Evolutionary conservation across 352 stramenopile genomes (phyloP), one percentile per base, ranked within the genome.

Genomic region (Thraustochytrium sp.): DNA sequence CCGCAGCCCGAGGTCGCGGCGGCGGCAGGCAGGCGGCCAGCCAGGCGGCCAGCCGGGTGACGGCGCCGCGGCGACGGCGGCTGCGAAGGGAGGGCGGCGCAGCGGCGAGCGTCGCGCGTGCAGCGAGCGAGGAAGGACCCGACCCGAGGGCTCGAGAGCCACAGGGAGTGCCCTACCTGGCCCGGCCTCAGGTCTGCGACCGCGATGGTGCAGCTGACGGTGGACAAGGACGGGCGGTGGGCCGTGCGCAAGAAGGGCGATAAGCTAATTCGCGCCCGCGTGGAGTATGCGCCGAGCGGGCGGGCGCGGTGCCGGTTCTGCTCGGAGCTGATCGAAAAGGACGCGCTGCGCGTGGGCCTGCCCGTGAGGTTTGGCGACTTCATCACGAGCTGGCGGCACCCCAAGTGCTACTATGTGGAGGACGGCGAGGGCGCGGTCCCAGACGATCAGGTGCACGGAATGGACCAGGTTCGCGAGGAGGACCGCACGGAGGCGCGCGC

Each of bases 381-480:
- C 18, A 84, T 84, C 61, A 76, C 75, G 55, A 44, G 18, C 34
- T 84, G 75, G 75, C n/a, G 75, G 37, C 75, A 84, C 29, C 59
- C 56, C 16, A 40, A 84, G 21, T 84, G 75, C 61, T 84, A 84
- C 31, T 84, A 62, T n/a, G 61, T 83, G 4, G 61, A 76, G 37
- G 75, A 56, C 46, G 61, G 40, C 29, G 13, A 65, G 21, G 68
- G 53, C 5, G n/a, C n/a, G 21, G 63, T 80, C 51, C 11, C 68
- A 3, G 54, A 54, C 23, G 13, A 31, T 23, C 64, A 84, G 37
- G 1, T 13, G 0, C 84, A 48, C 29, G 75, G 59, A 8, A 21
- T 63, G 5, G 44, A 84, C 13, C 4, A 40, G 18, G n/a, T 78
- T 21, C 55, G 54, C 4, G 61, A 76, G 34, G 55, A 73, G 51